These are phyloP conservation scores for Nicotiana sylvestris DNA, from an alignment of 257 asterid genomes.

Conservation along the genomic window DNA sequence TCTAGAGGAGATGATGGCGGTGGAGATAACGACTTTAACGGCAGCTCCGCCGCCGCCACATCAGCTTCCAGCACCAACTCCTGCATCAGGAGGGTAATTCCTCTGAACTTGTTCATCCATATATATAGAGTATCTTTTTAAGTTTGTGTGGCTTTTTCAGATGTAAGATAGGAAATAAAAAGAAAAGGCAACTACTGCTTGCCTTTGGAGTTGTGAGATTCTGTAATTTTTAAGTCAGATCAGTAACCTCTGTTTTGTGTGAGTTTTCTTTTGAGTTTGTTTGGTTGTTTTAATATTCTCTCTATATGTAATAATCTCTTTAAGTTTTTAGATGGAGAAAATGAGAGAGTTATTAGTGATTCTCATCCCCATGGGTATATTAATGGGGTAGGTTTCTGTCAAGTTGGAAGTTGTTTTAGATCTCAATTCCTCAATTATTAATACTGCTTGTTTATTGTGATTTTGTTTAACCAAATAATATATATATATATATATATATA, in stretches of 20 bases:
- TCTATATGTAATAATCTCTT: not conserved
- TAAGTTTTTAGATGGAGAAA: not conserved
- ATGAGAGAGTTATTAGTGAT: not conserved
- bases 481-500: not conserved
- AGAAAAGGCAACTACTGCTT: not conserved
- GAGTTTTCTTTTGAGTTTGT: not conserved
- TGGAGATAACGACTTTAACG: too few relatives aligned
- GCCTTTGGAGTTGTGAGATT: slow-evolving; percentile 4
- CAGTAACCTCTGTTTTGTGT: not conserved
- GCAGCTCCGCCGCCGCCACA: too few relatives aligned
- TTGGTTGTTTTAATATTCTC: not conserved
- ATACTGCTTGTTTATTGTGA: too few relatives aligned
- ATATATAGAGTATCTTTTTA: not conserved
- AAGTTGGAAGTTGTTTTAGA: too few relatives aligned
- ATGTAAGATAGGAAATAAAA: not conserved
- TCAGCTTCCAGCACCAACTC: too few relatives aligned
- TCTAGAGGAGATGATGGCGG: not conserved
- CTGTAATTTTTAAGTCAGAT: slow-evolving; percentile 8
- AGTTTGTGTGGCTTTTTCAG: not conserved
- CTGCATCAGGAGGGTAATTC: not conserved
- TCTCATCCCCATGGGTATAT: too few relatives aligned
- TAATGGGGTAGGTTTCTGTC: too few relatives aligned
- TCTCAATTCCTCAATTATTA: too few relatives aligned
- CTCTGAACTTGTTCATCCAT: not conserved
- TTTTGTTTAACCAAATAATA: not conserved